Evolutionary conservation across 73 alveolate species (phyloP), one percentile per base, ranked within the genome.

Genomic region (Uronychia binucleata): DNA sequence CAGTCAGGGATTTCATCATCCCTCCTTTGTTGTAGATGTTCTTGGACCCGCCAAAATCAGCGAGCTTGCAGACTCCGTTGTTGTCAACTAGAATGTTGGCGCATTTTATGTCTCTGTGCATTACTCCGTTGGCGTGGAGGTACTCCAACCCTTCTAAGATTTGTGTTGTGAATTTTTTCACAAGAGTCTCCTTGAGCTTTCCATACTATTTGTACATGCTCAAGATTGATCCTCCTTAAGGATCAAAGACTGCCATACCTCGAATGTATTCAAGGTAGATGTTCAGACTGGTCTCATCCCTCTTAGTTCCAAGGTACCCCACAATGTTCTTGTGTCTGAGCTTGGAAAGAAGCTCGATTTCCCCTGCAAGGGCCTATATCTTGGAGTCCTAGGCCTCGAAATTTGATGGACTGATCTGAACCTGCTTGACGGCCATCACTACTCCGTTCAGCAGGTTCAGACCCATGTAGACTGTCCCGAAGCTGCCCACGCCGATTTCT

Each of bases 21-120:
- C 34, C 86, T 57, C 58, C 86, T 27, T 67, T 77, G 28, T 81
- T 78, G 11, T 31, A 31, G 60, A 93, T 58, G 74, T 87, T 75
- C 88, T 95, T 97, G 0, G 99, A 92, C 27, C 96, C 95, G 25
- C 99, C 99, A 82, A 97, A 97, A 85, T 97, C 99, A 0, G 98
- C 94, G 77, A 97, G 87, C 90, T 97, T 97, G 84, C 99, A 97
- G 1, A 81, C 75, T 0, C 98, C 98, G 75, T 89, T 58, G 58
- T 93, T 82, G 59, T 93, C 97, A 0, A 97, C 90, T 31, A 97
- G 87, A 30, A 97, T 94, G 88, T 97, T 97, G 11, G 98, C 98
- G 30, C 98, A 97, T 95, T 97, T 97, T 28, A 97, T 95, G 87
- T 97, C 99, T 80, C 99, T 92, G 77, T 97, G 99, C 29, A 97